phyloP scores from a whole-genome alignment of 1,284 basidiomycete genomes.

The Trichosporon sp. region DNA sequence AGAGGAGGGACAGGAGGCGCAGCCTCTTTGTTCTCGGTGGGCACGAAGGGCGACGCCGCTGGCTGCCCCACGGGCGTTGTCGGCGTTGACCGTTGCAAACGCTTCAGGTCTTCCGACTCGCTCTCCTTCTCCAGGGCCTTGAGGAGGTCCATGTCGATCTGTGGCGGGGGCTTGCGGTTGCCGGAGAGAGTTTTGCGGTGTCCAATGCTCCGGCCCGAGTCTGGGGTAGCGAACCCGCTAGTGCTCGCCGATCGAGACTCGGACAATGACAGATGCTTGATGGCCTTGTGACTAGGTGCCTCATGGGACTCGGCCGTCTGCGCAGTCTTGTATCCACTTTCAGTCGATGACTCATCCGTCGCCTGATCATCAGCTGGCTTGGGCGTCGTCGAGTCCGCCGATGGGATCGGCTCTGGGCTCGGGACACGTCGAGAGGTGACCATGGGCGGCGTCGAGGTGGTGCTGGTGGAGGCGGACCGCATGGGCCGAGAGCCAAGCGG shows the following conservation, averaged over 20 bases:
- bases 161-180: constrained; percentile 8
- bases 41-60: background rate
- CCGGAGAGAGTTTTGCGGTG: background rate
- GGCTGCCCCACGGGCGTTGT: background rate
- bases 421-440: background rate
- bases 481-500: background rate
- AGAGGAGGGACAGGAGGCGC: too few species aligned
- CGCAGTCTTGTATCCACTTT: background rate
- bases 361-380: background rate
- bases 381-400: background rate
- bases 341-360: background rate
- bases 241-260: constrained; percentile 3
- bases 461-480: background rate
- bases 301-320: background rate
- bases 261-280: constrained; percentile 1
- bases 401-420: background rate
- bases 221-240: background rate
- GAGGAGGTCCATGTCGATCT: constrained; percentile 3
- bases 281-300: background rate
- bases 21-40: background rate
- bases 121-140: constrained; percentile 1
- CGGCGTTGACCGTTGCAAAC: background rate
- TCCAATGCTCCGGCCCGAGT: background rate
- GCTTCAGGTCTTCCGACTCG: background rate
- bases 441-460: background rate